These are phyloP conservation scores for Colletotrichum echinochloae DNA, from an alignment of 2,329 filamentous ascomycete genomes.

Conservation along the genomic window DNA sequence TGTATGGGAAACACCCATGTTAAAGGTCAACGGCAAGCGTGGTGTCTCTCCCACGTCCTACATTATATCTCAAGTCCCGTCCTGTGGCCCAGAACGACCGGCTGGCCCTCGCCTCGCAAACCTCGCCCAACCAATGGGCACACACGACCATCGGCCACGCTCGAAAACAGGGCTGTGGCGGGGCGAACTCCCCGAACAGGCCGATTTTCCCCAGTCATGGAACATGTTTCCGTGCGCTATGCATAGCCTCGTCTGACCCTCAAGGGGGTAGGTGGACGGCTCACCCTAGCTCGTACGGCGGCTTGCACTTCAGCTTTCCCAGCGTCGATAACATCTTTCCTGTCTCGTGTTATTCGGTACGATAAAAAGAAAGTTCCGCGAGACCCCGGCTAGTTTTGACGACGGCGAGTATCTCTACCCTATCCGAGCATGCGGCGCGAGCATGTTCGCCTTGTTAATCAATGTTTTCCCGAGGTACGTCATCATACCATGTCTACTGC, in stretches of 20 bases:
- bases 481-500: neutral
- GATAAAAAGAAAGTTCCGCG: neutral
- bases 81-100: neutral
- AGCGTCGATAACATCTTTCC: neutral
- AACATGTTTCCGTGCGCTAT: neutral
- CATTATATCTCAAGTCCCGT: neutral
- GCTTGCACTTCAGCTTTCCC: conserved; percentile 6
- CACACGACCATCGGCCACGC: neutral
- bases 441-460: neutral
- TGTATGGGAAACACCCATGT: neutral
- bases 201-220: neutral
- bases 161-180: conserved; percentile 15
- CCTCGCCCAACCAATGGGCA: conserved; percentile 9
- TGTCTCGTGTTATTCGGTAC: neutral
- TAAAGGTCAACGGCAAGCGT: neutral
- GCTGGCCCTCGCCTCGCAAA: conserved; percentile 7
- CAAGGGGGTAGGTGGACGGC: neutral
- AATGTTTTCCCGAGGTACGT: neutral
- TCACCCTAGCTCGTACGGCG: conserved; percentile 7
- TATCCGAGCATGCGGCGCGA: neutral
- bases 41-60: conserved; percentile 12
- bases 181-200: neutral
- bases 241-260: conserved; percentile 26
- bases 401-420: neutral
- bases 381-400: neutral